Percentiles rank a stretch among this genome's conserved stretches.
Evolutionary conservation across 2,329 filamentous ascomycete genomes (phyloP).

Genomic region (Ophiostoma piceae): DNA sequence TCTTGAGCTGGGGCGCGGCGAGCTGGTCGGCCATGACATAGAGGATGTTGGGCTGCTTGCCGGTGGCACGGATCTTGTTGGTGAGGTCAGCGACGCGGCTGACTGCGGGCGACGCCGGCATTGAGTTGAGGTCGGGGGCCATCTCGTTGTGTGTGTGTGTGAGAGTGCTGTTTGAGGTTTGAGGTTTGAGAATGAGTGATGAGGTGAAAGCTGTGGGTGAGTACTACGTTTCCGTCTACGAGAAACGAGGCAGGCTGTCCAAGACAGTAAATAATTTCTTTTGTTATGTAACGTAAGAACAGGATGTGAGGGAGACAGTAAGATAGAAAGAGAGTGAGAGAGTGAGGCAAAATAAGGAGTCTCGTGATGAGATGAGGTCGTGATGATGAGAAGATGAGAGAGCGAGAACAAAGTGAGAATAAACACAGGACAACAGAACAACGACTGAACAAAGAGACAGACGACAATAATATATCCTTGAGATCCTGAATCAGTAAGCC

Average conservation of each 20-base stretch:
- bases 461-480: background rate
- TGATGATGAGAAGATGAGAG: background rate
- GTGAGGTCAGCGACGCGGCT: conserved; percentile 10
- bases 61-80: background rate
- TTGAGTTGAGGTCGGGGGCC: conserved; percentile 70
- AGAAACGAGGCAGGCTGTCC: conserved; percentile 23
- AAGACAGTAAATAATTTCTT: conserved; percentile 21
- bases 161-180: background rate
- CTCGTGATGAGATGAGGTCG: conserved; percentile 1
- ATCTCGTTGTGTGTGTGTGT: conserved; percentile 38
- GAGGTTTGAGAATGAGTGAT: no score
- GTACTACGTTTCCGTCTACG: conserved; percentile 24
- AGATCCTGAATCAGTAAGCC: background rate
- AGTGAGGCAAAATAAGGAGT: conserved; percentile 8
- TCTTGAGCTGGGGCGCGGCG: conserved; percentile 82
- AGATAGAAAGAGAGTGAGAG: conserved; percentile 8
- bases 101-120: conserved; percentile 48
- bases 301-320: background rate
- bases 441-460: background rate
- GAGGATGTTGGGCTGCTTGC: conserved; percentile 64
- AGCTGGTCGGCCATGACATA: conserved; percentile 98
- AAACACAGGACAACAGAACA: background rate
- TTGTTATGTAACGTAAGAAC: conserved; percentile 16
- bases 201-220: background rate
- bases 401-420: background rate